Percentiles rank a stretch among this genome's conserved stretches.
Evolutionary conservation across 176 grass and related monocot species (phyloP).

Genomic region (Triticum dicoccoides): DNA sequence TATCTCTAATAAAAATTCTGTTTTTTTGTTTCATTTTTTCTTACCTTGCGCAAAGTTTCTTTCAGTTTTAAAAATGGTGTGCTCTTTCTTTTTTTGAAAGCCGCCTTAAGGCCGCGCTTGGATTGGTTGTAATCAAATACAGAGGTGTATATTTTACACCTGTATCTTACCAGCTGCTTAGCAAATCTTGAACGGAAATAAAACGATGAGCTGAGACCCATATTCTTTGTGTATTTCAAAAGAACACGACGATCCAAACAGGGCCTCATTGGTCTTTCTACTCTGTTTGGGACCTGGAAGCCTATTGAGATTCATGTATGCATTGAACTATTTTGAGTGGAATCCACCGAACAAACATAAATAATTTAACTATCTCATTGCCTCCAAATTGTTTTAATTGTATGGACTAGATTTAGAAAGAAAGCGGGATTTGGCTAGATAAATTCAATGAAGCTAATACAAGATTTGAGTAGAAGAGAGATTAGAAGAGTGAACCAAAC

Average conservation of each 20-base stretch:
- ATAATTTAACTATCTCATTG: slow-evolving; percentile 1
- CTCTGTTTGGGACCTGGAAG: neutral
- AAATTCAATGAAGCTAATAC: neutral
- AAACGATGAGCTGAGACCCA: no score
- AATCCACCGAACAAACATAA: neutral
- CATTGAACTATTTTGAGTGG: slow-evolving; percentile 8
- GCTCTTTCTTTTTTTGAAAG: neutral
- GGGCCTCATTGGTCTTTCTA: neutral
- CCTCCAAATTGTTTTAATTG: neutral
- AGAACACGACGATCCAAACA: no score
- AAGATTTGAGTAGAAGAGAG: slow-evolving; percentile 5
- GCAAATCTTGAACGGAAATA: no score
- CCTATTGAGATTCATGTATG: neutral
- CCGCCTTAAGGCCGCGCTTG: neutral
- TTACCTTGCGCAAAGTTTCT: neutral
- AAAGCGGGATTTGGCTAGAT: neutral
- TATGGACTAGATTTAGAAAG: neutral
- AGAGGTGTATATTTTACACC: no score
- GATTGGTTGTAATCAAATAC: no score
- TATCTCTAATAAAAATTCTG: neutral
- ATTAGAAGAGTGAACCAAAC: neutral
- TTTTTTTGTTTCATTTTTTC: neutral
- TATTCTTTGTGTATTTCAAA: no score
- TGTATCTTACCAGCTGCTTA: no score
- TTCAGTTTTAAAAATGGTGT: neutral